A percentile compares a stretch with the other conserved stretches of the same genome.
Evolutionary conservation across 495 filamentous ascomycete genomes (phyloP).

Genomic region (Bathelium albidoporum): DNA sequence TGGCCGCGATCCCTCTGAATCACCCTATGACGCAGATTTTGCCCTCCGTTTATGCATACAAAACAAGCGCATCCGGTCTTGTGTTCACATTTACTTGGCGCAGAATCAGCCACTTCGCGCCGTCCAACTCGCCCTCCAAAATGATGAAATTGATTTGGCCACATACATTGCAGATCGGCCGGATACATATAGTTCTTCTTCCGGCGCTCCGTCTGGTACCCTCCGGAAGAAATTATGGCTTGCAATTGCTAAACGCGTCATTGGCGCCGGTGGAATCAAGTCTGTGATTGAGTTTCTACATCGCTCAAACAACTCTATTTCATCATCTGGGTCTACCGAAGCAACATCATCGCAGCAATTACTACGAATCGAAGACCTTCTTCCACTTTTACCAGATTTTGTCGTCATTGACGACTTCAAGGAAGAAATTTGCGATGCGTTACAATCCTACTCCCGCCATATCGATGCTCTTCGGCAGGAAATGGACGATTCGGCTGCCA

Average conservation of each 20-base stretch:
- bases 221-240: constrained; percentile 93
- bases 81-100: constrained; percentile 89
- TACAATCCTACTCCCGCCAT: constrained; percentile 82
- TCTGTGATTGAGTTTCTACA: constrained; percentile 88
- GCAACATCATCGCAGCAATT: constrained; percentile 28
- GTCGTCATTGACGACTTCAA: constrained; percentile 99
- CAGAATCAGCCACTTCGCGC: constrained; percentile 91
- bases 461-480: constrained; percentile 86
- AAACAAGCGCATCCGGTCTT: constrained; percentile 80
- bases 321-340: not conserved
- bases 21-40: constrained; percentile 91
- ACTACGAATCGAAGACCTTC: constrained; percentile 88
- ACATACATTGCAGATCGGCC: constrained; percentile 82
- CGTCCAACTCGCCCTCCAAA: constrained; percentile 80
- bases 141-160: constrained; percentile 81
- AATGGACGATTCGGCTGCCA: constrained; percentile 86
- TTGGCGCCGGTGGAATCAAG: constrained; percentile 80
- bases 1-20: constrained; percentile 26
- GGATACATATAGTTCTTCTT: constrained; percentile 25
- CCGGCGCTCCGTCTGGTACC: constrained; percentile 48
- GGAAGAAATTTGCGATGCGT: constrained; percentile 85
- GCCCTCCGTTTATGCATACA: constrained; percentile 91
- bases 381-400: constrained; percentile 97
- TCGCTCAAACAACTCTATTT: constrained; percentile 52
- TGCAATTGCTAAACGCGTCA: constrained; percentile 84